Evolutionary conservation across 2,329 filamentous ascomycete genomes (phyloP).

Genomic region (Teratosphaeria nubilosa): DNA sequence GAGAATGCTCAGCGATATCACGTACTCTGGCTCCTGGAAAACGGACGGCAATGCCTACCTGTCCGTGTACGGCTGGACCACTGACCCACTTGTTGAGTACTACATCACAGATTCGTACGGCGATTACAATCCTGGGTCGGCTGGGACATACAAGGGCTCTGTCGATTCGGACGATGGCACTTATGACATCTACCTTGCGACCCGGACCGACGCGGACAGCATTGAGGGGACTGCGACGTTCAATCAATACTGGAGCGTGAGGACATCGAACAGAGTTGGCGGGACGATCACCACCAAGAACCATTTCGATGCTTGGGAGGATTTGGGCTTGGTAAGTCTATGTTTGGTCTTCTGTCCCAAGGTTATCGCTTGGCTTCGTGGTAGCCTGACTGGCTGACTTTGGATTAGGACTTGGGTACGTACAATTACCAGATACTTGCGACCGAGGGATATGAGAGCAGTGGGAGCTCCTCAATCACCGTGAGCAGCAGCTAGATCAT

Average conservation of each 20-base stretch:
- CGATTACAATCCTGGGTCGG: conserved; percentile 35
- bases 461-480: conserved; percentile 10
- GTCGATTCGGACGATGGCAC: not conserved
- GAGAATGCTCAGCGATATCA: conserved; percentile 4
- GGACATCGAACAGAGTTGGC: conserved; percentile 38
- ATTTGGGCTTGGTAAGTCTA: not conserved
- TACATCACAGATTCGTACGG: conserved; percentile 48
- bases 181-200: not conserved
- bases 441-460: conserved; percentile 13
- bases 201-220: conserved; percentile 27
- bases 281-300: conserved; percentile 42
- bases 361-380: not conserved
- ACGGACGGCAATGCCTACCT: conserved; percentile 36
- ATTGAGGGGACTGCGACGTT: conserved; percentile 48
- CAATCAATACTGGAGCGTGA: conserved; percentile 43
- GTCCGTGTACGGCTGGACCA: conserved; percentile 48
- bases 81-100: conserved; percentile 45
- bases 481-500: conserved; percentile 1
- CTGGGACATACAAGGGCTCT: conserved; percentile 39
- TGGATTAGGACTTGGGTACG: conserved; percentile 20
- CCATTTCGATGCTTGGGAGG: conserved; percentile 2
- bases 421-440: conserved; percentile 23
- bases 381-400: not conserved
- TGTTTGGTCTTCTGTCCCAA: not conserved
- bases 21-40: conserved; percentile 10